Evolutionary conservation across 1,139 yeast species (phyloP), one percentile per base, ranked within the genome.

Genomic region (Yamadazyma triangularis): DNA sequence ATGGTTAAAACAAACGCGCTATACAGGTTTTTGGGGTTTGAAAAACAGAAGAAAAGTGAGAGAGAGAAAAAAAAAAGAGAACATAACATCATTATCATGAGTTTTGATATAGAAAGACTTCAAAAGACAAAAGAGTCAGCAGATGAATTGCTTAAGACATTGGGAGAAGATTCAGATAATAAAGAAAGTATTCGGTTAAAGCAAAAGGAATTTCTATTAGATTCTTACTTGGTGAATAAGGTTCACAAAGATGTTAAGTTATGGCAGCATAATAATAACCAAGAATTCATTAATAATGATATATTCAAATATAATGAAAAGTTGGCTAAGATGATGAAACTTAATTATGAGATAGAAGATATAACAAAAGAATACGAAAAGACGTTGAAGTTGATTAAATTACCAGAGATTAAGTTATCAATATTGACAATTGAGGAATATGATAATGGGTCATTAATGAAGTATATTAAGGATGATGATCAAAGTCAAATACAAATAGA

Each of bases 191-290:
- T 7, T 7, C 6, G 9, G 20, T 9, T 7, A 18, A 18, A 18
- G 9, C 8, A 7, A 18, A 52, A 48, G 38, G 39, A 47, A 20
- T 53, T 48, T 30, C 46, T 65, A 1, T 39, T 64, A 10, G 72
- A 64, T 33, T 60, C 71, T 7, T 62, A 59, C 39, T 38, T 48
- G 15, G 51, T 63, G 20, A 60, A 53, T 34, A 53, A 51, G 33
- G 48, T 59, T 23, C 65, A 62, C 25, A 49, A 51, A 26, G 51
- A 48, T 9, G 56, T 51, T 36, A 56, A 61, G 37, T 53, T 47
- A 20, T 60, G 66, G 66, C 61, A 60, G 28, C 30, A 39, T 16
- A 31, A 36, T 3, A 38, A 45, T 25, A 48, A 29, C n/a, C 40
- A 42, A 2, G 29, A 39, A 23, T 58, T 60, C 25, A 39, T 58